Percentiles rank a stretch among this genome's conserved stretches.
These are phyloP conservation scores for Colletotrichum lentis DNA, from an alignment of 2,329 filamentous ascomycete species.

Conservation along the genomic window DNA sequence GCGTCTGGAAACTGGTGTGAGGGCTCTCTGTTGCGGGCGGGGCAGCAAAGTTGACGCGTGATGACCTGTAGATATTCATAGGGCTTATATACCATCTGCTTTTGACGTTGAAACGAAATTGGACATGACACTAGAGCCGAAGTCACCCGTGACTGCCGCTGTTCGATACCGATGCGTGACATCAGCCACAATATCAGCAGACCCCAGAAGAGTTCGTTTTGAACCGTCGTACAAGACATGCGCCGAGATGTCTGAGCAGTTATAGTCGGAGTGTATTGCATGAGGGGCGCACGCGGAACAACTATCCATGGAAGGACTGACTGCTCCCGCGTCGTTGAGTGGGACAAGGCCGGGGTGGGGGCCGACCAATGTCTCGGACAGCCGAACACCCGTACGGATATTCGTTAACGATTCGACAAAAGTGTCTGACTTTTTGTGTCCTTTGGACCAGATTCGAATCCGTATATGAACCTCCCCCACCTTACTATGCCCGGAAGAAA, in stretches of 20 bases:
- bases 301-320: no score
- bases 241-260: not conserved
- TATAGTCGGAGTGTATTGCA: no score
- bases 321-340: no score
- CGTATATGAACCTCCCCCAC: not conserved
- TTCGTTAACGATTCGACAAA: no score
- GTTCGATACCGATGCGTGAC: not conserved
- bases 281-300: no score
- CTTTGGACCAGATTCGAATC: no score
- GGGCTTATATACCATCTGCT: conserved; percentile 34
- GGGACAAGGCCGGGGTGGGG: no score
- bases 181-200: no score
- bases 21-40: not conserved
- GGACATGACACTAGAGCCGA: not conserved
- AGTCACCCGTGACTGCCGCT: not conserved
- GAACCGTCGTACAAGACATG: not conserved
- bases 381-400: no score
- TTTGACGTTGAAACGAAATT: conserved; percentile 28
- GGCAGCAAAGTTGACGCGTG: not conserved
- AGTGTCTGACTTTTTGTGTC: no score
- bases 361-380: no score
- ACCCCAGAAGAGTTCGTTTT: not conserved
- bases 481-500: not conserved
- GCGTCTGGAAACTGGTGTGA: conserved; percentile 71
- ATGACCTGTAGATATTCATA: conserved; percentile 27